phyloP scores from a whole-genome alignment of 2,329 filamentous ascomycete species.

The Alternaria ventricosa region DNA sequence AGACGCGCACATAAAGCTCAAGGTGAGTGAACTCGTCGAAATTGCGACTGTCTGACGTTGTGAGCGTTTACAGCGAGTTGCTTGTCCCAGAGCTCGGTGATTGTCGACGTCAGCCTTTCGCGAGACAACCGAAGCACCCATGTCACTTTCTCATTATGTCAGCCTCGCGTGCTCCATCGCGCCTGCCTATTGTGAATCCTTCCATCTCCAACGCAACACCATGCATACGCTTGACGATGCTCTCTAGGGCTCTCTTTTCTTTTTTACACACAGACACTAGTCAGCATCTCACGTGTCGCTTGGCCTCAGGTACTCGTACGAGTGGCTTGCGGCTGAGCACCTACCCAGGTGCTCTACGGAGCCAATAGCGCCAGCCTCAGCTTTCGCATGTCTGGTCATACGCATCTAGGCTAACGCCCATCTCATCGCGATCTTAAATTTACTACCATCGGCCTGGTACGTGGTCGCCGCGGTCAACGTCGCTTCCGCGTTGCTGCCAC shows the following conservation, averaged over 20 bases:
- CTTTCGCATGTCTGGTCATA: slow-evolving; percentile 1
- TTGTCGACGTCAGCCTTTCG: slow-evolving; percentile 19
- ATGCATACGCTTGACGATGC: background rate
- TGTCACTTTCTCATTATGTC: slow-evolving; percentile 7
- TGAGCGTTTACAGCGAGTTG: background rate
- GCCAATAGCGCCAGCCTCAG: slow-evolving; percentile 5
- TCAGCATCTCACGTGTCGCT: background rate
- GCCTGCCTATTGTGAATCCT: background rate
- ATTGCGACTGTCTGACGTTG: background rate
- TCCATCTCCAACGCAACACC: background rate
- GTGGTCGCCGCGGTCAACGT: slow-evolving; percentile 1
- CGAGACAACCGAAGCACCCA: slow-evolving; percentile 6
- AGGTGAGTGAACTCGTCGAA: background rate
- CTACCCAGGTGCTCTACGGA: background rate
- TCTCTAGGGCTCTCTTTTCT: background rate
- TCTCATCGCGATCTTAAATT: slow-evolving; percentile 3
- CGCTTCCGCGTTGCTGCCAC: slow-evolving; percentile 1
- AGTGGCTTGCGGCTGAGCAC: background rate
- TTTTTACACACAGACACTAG: background rate
- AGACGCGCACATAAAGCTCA: slow-evolving; percentile 13
- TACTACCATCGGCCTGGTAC: background rate
- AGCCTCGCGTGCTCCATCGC: background rate
- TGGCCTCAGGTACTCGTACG: background rate
- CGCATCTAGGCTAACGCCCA: slow-evolving; percentile 1
- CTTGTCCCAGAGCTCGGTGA: slow-evolving; percentile 2